Evolutionary conservation across 2,329 filamentous ascomycete genomes (phyloP), one percentile per base, ranked within the genome.

Genomic region (Ceratocystiopsis minuta): DNA sequence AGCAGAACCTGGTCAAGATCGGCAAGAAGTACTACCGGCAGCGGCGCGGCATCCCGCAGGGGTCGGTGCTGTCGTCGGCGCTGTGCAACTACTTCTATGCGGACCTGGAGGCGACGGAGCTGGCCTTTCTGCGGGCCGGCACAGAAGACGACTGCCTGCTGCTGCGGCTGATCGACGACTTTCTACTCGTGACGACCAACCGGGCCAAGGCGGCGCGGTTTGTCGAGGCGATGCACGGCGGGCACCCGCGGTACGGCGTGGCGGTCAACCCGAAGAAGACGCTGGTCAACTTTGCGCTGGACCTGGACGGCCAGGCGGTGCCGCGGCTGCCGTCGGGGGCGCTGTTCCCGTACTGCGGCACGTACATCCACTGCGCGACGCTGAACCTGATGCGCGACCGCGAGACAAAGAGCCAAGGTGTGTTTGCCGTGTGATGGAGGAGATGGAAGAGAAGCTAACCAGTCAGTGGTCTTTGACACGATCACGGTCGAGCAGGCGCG

Each of bases 81-180:
- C 66, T 98, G 6, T 96, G 90, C 65, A 96, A 86, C 59, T 88
- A 93, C 60, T 95, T 96, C 58, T 98, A 98, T 55, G 87, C 83
- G 6, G 77, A 90, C 47, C 70, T 96, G 2, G 90, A 98, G 57
- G 60, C 60, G 7, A 66, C 75, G 20, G 63, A 78, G 14, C 64
- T 96, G 3, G 55, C 53, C 0, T 96, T 95, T 53, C 59, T 90
- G 2, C 16, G 11, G 14, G 16, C n/a, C 5, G 32, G 20, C n/a
- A 12, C 12, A 10, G 16, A 13, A 32, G 32, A 18, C 5, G 63
- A 78, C 32, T 78, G 72, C 39, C 59, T 95, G 3, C 64, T 98
- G 9, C 59, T 96, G 41, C 72, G 90, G 15, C 68, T 95, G 11
- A 83, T 93, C 36, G 90, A 98, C 51, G 90, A 98, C 53, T 98